phyloP scores from a whole-genome alignment of 768 basidiomycete species.

The Macrolepiota albuminosa region DNA sequence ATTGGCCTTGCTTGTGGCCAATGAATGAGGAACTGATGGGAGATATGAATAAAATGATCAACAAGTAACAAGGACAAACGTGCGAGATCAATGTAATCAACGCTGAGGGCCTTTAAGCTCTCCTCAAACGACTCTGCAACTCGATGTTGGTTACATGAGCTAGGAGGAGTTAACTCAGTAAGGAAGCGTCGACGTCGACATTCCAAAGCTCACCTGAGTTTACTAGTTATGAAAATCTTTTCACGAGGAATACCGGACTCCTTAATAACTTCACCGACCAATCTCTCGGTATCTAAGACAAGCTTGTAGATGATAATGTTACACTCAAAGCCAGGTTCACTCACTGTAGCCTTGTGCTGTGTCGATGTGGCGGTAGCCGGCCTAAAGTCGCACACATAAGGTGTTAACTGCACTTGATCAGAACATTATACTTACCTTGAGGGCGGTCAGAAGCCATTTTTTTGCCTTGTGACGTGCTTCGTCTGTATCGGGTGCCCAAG shows the following conservation, averaged over 20 bases:
- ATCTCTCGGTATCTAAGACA: slow-evolving; percentile 30
- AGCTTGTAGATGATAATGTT: not conserved
- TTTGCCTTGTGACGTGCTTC: slow-evolving; percentile 30
- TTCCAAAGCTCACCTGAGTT: slow-evolving; percentile 30
- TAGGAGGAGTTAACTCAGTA: not conserved
- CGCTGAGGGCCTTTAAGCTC: slow-evolving; percentile 33
- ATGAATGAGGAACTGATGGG: slow-evolving; percentile 43
- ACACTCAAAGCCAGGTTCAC: not conserved
- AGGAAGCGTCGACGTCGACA: not conserved
- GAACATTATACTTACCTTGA: slow-evolving; percentile 25
- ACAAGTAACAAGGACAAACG: not conserved
- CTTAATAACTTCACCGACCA: slow-evolving; percentile 39
- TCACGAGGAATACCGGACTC: slow-evolving; percentile 44
- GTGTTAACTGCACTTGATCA: not conserved
- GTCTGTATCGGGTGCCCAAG: slow-evolving; percentile 30
- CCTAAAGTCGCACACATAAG: slow-evolving; percentile 17
- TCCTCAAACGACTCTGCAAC: slow-evolving; percentile 38
- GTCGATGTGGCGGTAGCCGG: slow-evolving; percentile 39
- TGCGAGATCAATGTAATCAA: slow-evolving; percentile 47
- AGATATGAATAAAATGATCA: not conserved
- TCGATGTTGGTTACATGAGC: slow-evolving; percentile 22
- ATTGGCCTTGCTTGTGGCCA: slow-evolving; percentile 38
- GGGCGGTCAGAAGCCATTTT: slow-evolving; percentile 35
- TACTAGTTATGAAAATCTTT: slow-evolving; percentile 47
- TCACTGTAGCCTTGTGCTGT: slow-evolving; percentile 32